Percentiles rank a stretch among this genome's conserved stretches.
Evolutionary conservation across 2,329 filamentous ascomycete genomes (phyloP).

Genomic region (Microdochium bolleyi): DNA sequence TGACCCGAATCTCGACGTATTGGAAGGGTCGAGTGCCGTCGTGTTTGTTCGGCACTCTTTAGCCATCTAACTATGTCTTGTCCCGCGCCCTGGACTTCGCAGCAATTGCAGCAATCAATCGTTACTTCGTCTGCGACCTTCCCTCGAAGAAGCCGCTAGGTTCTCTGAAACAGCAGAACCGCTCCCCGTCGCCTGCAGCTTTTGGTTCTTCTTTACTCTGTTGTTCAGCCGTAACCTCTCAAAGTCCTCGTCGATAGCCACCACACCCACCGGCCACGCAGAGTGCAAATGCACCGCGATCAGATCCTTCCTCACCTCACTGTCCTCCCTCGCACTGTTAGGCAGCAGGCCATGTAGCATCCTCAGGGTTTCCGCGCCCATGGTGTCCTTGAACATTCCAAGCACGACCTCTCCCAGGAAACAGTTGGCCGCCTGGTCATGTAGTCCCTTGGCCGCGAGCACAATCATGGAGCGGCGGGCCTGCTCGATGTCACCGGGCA

Average conservation of each 20-base stretch:
- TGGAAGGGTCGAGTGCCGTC: too few relatives aligned
- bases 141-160: too few relatives aligned
- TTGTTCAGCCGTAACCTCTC: not conserved
- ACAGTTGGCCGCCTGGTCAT: not conserved
- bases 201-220: too few relatives aligned
- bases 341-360: not conserved
- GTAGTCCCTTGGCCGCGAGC: not conserved
- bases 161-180: too few relatives aligned
- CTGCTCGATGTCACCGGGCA: too few relatives aligned
- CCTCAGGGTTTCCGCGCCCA: not conserved
- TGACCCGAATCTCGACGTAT: too few relatives aligned
- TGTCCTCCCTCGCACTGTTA: not conserved
- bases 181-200: too few relatives aligned
- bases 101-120: too few relatives aligned
- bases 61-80: too few relatives aligned
- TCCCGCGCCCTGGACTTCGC: too few relatives aligned
- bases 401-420: not conserved
- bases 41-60: too few relatives aligned
- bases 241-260: not conserved
- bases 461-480: constrained; percentile 8
- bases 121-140: too few relatives aligned
- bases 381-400: not conserved
- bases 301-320: not conserved
- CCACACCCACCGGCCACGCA: not conserved
- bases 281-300: not conserved